phyloP scores from a whole-genome alignment of 352 stramenopile genomes.

The Thalassiosira exigua region DNA sequence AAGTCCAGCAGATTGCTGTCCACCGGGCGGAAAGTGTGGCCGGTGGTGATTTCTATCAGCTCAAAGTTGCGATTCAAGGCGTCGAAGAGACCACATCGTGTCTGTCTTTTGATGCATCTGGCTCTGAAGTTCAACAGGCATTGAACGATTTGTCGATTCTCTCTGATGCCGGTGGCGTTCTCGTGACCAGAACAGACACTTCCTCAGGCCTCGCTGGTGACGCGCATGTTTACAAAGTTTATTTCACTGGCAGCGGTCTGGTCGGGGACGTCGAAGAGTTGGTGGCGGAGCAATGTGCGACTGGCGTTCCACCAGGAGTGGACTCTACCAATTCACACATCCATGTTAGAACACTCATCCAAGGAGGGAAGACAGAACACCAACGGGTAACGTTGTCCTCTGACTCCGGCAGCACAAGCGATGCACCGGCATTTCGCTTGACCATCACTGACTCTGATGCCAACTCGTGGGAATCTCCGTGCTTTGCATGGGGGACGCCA shows the following conservation, averaged over 20 bases:
- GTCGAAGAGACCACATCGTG: slow-evolving; percentile 65
- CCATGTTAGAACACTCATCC: slow-evolving; percentile 76
- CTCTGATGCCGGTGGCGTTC: slow-evolving; percentile 48
- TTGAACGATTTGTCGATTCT: slow-evolving; percentile 69
- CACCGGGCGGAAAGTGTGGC: slow-evolving; percentile 34
- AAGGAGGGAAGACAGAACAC: slow-evolving; percentile 87
- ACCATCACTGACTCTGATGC: slow-evolving; percentile 47
- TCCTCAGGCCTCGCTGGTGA: slow-evolving; percentile 61
- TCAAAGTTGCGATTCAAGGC: slow-evolving; percentile 58
- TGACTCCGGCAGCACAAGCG: slow-evolving; percentile 79
- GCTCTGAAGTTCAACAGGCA: slow-evolving; percentile 57
- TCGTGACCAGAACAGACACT: slow-evolving; percentile 58
- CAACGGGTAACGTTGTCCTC: slow-evolving; percentile 88
- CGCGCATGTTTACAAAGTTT: slow-evolving; percentile 91
- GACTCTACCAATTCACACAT: slow-evolving; percentile 64
- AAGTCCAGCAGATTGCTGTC: slow-evolving; percentile 87
- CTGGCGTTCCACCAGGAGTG: slow-evolving; percentile 41
- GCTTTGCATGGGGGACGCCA: slow-evolving; percentile 53
- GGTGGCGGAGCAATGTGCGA: slow-evolving; percentile 39
- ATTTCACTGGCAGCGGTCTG: slow-evolving; percentile 89
- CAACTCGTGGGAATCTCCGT: slow-evolving; percentile 59
- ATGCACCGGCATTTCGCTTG: slow-evolving; percentile 50
- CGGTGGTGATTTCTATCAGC: slow-evolving; percentile 60
- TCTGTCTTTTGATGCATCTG: slow-evolving; percentile 70
- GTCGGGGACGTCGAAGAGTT: slow-evolving; percentile 88